phyloP scores from a whole-genome alignment of 1,139 yeast species.

The Sugiyamaella pinicola region DNA sequence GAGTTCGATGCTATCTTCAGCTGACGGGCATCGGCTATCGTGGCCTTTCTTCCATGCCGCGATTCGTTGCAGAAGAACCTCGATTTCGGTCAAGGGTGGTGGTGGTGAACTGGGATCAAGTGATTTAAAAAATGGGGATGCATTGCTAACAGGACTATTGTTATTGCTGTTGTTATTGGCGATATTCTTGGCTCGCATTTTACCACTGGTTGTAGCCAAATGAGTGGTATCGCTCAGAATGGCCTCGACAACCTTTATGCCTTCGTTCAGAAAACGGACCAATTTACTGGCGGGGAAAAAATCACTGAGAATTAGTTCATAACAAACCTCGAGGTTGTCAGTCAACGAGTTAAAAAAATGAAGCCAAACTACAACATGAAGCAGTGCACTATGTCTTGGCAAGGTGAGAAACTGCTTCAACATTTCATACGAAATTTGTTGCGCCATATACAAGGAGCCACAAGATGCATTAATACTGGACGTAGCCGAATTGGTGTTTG shows the following conservation, averaged over 20 bases:
- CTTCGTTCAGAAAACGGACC: conserved; percentile 27
- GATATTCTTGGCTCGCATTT: neutral
- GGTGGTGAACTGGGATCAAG: neutral
- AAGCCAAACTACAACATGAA: conserved; percentile 35
- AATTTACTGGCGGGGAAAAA: conserved; percentile 27
- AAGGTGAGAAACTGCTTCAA: conserved; percentile 23
- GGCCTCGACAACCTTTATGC: conserved; percentile 3
- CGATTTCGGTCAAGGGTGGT: neutral
- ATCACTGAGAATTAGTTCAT: conserved; percentile 19
- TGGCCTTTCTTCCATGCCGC: conserved; percentile 17
- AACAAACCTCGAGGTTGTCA: conserved; percentile 23
- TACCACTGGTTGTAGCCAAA: neutral
- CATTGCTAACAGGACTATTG: neutral
- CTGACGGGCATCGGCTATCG: conserved; percentile 11
- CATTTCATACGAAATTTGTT: conserved; percentile 24
- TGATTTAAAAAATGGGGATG: neutral
- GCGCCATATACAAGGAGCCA: conserved; percentile 15
- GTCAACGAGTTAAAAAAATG: conserved; percentile 32
- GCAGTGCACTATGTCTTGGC: conserved; percentile 24
- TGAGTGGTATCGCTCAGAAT: conserved; percentile 1
- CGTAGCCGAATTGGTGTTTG: neutral
- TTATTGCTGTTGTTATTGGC: neutral
- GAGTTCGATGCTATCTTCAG: conserved; percentile 28
- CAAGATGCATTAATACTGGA: conserved; percentile 6
- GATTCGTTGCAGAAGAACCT: conserved; percentile 2